phyloP scores from a whole-genome alignment of 106 monocot species.

The Platanthera zijinensis region DNA sequence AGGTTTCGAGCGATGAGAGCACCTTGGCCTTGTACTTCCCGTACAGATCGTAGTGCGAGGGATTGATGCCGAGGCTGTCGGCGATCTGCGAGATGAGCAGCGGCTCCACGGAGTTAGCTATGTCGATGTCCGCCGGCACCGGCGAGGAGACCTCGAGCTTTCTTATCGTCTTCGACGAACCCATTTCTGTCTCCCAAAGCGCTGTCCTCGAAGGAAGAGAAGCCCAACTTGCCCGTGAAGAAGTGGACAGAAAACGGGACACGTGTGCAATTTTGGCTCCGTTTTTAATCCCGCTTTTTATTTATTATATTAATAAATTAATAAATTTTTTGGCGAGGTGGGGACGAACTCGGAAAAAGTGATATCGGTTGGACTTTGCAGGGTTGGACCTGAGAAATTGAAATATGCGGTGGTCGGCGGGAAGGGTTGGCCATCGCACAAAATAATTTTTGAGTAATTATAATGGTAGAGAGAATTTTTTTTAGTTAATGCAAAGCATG shows the following conservation, averaged over 20 bases:
- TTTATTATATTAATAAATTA: too few relatives aligned
- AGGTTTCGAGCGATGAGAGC: background rate
- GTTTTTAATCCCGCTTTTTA: too few relatives aligned
- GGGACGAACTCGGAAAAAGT: too few relatives aligned
- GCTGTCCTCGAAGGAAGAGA: background rate
- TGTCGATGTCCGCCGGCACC: constrained; percentile 97
- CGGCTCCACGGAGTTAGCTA: constrained; percentile 83
- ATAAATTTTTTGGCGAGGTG: too few relatives aligned
- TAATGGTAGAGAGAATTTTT: too few relatives aligned
- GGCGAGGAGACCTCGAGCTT: constrained; percentile 62
- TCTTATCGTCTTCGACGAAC: constrained; percentile 49
- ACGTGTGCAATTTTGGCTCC: too few relatives aligned
- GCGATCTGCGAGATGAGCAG: constrained; percentile 85
- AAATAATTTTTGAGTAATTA: too few relatives aligned
- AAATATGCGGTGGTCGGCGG: too few relatives aligned
- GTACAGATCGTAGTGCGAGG: constrained; percentile 86
- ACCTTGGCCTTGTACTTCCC: constrained; percentile 99
- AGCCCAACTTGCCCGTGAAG: background rate
- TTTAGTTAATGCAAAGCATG: too few relatives aligned
- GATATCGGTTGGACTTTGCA: too few relatives aligned
- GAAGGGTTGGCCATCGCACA: too few relatives aligned
- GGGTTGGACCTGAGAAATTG: too few relatives aligned
- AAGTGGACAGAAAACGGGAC: background rate
- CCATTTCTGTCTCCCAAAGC: constrained; percentile 13
- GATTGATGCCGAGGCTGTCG: constrained; percentile 45